Conservation (phyloP, 2,329 filamentous ascomycete genomes). For the Coniochaeta hoffmannii region DNA sequence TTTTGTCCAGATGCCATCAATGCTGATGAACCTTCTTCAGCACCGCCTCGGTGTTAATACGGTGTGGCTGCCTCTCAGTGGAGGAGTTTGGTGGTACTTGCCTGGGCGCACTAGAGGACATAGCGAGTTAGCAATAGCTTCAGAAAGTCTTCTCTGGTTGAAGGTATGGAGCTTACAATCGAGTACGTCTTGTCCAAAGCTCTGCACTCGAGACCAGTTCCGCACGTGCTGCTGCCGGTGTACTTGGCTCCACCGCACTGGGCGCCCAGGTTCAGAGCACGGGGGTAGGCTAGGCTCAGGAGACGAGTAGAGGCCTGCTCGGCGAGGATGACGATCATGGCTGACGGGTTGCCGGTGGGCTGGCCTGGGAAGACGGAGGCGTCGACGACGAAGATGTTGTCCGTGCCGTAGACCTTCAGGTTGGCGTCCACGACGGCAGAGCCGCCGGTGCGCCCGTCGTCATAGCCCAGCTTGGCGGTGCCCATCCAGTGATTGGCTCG, state of each 20-base stretch:
- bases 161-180: conserved; percentile 1
- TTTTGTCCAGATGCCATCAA: background rate
- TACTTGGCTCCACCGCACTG: conserved; percentile 9
- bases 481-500: conserved; percentile 47
- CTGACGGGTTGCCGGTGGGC: conserved; percentile 60
- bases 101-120: background rate
- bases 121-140: background rate
- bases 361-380: conserved; percentile 64
- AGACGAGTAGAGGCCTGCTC: conserved; percentile 52
- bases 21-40: background rate
- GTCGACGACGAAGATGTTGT: conserved; percentile 63
- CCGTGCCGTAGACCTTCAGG: conserved; percentile 58
- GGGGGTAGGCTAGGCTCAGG: conserved; percentile 25
- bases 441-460: conserved; percentile 47
- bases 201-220: background rate
- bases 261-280: conserved; percentile 1
- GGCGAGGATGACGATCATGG: conserved; percentile 55
- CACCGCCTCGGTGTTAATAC: background rate
- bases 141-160: no score
- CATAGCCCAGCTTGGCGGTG: conserved; percentile 53
- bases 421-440: conserved; percentile 55
- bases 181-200: background rate
- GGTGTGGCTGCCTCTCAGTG: background rate
- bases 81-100: background rate
- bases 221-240: conserved; percentile 3